Evolutionary conservation across 2,329 filamentous ascomycete species (phyloP), one percentile per base, ranked within the genome.

Genomic region (Sodiomyces alkalinus): DNA sequence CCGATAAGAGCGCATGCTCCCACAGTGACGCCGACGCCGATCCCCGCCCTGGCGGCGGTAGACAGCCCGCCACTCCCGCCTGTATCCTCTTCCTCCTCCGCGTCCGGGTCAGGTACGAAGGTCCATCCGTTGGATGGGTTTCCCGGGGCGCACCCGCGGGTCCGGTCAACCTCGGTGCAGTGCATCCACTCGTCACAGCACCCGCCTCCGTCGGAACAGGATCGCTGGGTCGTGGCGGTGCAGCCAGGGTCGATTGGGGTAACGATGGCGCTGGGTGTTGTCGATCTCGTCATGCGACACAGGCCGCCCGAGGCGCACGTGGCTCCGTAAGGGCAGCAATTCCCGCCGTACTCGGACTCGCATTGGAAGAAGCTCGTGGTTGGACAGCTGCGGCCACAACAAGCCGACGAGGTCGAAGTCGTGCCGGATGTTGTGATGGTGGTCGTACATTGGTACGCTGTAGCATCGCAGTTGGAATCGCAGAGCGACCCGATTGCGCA

Each of bases 1-100:
- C 53, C 62, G 20, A 66, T 47, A 10, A 66, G 22, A 5, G 56
- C 24, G 4, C 53, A 49, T 2, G 49, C 54, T 17, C 50, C 61
- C 0, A 64, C 43, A 2, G 62, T 55, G 4, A 64, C 56, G 12
- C 65, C 69, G 1, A 64, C 52, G 5, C 60, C 67, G n/a, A 75
- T 62, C 3, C 69, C 69, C 0, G 62, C 66, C 39, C 63, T 68
- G 3, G 64, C 67, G 1, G 61, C 65, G 1, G 53, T 44, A 2
- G 62, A 61, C 5, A 70, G 42, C 3, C 44, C 44, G 3, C 31
- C 33, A 16, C 23, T 29, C 16, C 26, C 29, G 27, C 28, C 19
- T 3, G 25, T 34, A 12, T 37, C 28, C 5, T 37, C 34, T 3
- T 49, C 39, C 1, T 44, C 42, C 3, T 45, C 44, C 3, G 51